Base-by-base conservation (phyloP, 768 basidiomycete species). In the Suillus subalutaceus region DNA sequence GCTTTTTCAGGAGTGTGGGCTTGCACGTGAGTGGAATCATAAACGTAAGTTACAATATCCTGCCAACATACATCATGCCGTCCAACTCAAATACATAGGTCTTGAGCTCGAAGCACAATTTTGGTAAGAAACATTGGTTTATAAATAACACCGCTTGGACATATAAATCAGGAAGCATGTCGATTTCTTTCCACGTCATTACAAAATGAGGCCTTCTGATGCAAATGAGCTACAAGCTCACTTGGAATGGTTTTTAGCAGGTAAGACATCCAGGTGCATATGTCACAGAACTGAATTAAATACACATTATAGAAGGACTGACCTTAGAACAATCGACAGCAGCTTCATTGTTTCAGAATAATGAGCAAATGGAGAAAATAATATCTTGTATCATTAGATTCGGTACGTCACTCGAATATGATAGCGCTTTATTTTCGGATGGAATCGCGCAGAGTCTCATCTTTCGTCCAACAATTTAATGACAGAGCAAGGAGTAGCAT, bases 1-100 rank as follows among this genome's bases (percentile, higher is more conserved):
- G 44, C 44, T 46, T 46, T 46, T 46, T 46, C 44, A 46, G 44
- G 44, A 46, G 44, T 46, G 44, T 46, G n/a, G n/a, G 44, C n/a
- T 20, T 9, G 20, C 44, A 46, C 8, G 44, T 2, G 20, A 46
- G 44, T 46, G 44, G 20, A 46, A 46, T 20, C 44, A 46, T 20
- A 46, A 46, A 46, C 7, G 20, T 20, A 46, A 20, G 44, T n/a
- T 20, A 3, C 20, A 46, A 46, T 1, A 18, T 46, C 44, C 20
- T 46, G 3, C 18, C 44, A 46, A 46, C 20, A 1, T 9, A 9
- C 41, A 12, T 8, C 10, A 20, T 20, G 4, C 16, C 2, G 41
- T 43, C 16, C 15, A 7, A 46, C 20, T 46, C 8, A 9, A 46
- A 46, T 20, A 5, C 9, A 9, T 20, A 46, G 44, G 44, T 9